Evolutionary conservation across 1,139 yeast species (phyloP), one percentile per base, ranked within the genome.

Genomic region (Candida sojae): DNA sequence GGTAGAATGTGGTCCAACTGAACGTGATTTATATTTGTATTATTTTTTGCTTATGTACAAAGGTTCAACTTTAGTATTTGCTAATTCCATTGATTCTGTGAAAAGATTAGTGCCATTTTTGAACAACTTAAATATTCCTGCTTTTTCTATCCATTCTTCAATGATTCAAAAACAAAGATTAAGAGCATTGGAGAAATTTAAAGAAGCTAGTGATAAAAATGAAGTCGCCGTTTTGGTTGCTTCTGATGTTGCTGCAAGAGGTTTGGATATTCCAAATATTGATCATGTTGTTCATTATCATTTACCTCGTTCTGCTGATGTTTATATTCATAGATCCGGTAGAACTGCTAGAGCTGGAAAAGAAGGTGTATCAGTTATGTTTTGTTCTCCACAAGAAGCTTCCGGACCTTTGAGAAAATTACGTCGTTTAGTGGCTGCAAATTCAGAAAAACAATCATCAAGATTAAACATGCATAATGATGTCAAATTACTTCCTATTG

Each of bases 231-330:
- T 93, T 1, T 74, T 95, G 47, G 82, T 95, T 47, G 97, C 98
- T 1, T 90, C 98, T 1, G 99, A 93, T 67, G 98, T 93, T 46
- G 99, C 99, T 2, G 99, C 99, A 6, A 83, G 99, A 73, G 99
- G 99, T 52, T 77, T 95, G 52, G 99, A 95, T 75, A 90, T 95
- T 51, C 88, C 96, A 2, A 80, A 81, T 43, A 92, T 95, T 47
- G 88, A 91, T 60, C 99, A 93, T 65, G 99, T 95, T 39, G 90
- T 93, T 11, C 99, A 93, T 65, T 93, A 93, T 62, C 98, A 93
- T 68, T 75, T 95, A 53, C 99, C 99, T 9, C 79, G 98, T 54
- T 80, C 96, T 8, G 98, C 98, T 0, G 99, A 95, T 64, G 84
- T 91, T 48, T 93, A 93, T 63, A 86, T 93, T 55, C 99, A 93